Base-by-base conservation (phyloP, 805 yeast genomes). In the Debaryomyces maramus region DNA sequence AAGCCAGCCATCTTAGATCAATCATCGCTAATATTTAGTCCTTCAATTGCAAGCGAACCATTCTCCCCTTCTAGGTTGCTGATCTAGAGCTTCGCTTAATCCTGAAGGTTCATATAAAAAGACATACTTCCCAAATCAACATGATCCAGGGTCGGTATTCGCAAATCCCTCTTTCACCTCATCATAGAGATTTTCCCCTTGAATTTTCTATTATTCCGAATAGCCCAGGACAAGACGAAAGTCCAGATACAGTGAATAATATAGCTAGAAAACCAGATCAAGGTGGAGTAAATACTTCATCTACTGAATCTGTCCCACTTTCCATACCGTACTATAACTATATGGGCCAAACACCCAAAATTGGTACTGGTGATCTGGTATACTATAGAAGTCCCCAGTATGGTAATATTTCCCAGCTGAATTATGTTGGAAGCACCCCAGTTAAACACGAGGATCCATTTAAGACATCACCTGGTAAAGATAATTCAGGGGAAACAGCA, bases 221-320 rank as follows among this genome's bases (percentile, higher is more conserved):
- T 11, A 14, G 28, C 3, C 16, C 32, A n/a, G 6, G 6, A 11
- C 18, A 17, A n/a, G 6, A 10, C 15, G 16, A 3, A 10, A 29
- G 7, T 18, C 8, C 32, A 7, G 8, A 15, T 7, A 29, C 11
- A 17, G 7, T n/a, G 11, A 29, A 11, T 29, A 15, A 29, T 15
- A 14, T 6, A 18, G 8, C 16, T 7, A 17, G 18, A 16, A 18
- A 17, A n/a, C 3, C 16, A 7, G 15, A 29, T 11, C 20, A 8
- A 14, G 20, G 9, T 2, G 63, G 56, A 38, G 56, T 53, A 20
- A 55, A 55, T 30, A 48, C 61, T 3, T 39, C 54, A 2, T 61
- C 66, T 3, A 47, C 60, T 7, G 44, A 53, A 4, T 60, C 67
- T 4, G 16, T 57, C 2, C 63, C 67, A 0, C 46, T 58, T 13